Conservation (phyloP, 116 monocot species). For the Dioscorea cayenensis region DNA sequence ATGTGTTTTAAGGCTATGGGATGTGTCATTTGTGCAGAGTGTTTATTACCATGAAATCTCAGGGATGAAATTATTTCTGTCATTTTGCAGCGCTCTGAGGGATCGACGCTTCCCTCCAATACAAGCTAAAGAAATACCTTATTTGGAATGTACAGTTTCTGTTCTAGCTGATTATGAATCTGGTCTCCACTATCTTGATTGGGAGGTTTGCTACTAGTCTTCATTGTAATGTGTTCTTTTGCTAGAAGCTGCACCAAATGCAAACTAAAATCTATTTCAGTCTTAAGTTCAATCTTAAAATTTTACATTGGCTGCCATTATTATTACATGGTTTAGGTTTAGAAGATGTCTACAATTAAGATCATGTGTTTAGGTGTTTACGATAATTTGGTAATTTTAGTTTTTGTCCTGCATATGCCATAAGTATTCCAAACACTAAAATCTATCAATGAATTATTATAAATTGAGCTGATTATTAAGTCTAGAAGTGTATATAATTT, state of each 20-base stretch:
- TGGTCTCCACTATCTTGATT: constrained; percentile 83
- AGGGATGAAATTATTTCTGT: not conserved
- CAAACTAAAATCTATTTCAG: not conserved
- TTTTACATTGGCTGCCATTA: no score
- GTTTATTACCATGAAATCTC: not conserved
- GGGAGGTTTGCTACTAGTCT: constrained; percentile 64
- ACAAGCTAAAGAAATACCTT: constrained; percentile 81
- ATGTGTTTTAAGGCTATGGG: not conserved
- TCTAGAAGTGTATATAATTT: no score
- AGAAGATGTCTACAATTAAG: no score
- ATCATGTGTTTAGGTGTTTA: no score
- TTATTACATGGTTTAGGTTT: no score
- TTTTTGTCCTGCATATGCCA: no score
- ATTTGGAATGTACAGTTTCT: constrained; percentile 94
- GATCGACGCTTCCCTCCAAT: constrained; percentile 88
- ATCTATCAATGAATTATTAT: no score
- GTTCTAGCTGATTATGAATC: constrained; percentile 82
- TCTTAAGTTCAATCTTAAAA: not conserved
- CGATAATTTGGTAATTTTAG: no score
- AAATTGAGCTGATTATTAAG: no score
- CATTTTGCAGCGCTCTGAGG: constrained; percentile 63
- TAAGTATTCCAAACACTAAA: no score
- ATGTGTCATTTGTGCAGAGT: not conserved
- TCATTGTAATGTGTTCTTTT: not conserved
- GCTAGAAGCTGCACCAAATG: not conserved